These are phyloP conservation scores for Phytophthora capsici DNA, from an alignment of 352 stramenopile species.

Conservation along the genomic window DNA sequence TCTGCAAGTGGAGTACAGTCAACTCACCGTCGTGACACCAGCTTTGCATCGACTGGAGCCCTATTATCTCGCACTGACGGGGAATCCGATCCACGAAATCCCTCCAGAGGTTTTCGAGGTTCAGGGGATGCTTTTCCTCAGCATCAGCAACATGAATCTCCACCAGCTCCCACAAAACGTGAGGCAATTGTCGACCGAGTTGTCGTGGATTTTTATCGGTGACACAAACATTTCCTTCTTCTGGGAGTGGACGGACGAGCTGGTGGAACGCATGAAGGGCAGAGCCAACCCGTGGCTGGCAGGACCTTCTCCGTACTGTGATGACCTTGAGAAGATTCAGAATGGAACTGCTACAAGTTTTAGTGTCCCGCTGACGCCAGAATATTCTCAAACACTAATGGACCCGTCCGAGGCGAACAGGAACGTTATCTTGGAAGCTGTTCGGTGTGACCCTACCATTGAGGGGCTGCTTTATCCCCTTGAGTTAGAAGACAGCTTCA, in stretches of 20 bases:
- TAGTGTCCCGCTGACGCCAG: neutral
- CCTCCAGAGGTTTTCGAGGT: neutral
- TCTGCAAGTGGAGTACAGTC: slow-evolving; percentile 36
- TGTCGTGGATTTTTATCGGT: neutral
- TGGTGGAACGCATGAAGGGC: neutral
- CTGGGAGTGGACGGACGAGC: neutral
- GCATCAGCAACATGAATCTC: neutral
- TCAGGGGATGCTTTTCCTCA: neutral
- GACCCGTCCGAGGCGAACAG: neutral
- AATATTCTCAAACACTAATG: neutral
- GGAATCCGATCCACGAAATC: slow-evolving; percentile 26
- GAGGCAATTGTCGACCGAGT: neutral
- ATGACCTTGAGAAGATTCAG: neutral
- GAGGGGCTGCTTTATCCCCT: neutral
- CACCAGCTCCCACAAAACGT: neutral
- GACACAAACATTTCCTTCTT: neutral
- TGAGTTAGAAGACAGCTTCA: neutral
- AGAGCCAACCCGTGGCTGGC: neutral
- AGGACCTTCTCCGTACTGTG: neutral
- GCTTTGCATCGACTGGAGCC: slow-evolving; percentile 21
- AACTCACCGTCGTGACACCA: slow-evolving; percentile 17
- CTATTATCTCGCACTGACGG: slow-evolving; percentile 31
- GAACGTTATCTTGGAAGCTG: neutral
- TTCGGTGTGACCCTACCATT: neutral
- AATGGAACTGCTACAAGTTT: neutral